Evolutionary conservation across 164 flowering plant genomes (phyloP).

Genomic region (Vitis amurensis): DNA sequence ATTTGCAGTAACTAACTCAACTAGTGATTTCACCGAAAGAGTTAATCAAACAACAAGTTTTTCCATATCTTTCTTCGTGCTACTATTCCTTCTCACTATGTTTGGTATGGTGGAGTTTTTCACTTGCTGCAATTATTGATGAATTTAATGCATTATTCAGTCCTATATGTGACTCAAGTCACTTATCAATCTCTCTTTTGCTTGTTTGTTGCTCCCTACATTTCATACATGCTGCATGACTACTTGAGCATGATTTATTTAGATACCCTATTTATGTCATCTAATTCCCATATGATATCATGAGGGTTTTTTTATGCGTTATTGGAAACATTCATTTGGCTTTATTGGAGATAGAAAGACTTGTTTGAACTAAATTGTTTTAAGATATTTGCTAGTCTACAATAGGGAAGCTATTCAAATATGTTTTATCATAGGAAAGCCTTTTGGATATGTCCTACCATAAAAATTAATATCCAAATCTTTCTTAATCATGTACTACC

Average conservation of each 20-base stretch:
- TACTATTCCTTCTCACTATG: background rate
- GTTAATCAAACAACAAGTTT: conserved; percentile 58
- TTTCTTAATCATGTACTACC: too few species aligned
- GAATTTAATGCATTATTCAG: too few species aligned
- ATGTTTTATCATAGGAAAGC: background rate
- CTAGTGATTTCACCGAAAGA: conserved; percentile 36
- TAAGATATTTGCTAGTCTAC: background rate
- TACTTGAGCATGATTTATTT: too few species aligned
- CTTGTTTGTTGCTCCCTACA: too few species aligned
- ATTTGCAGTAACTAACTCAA: conserved; percentile 38
- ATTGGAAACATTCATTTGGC: background rate
- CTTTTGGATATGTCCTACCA: too few species aligned
- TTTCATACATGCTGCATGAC: too few species aligned
- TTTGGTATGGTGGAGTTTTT: background rate
- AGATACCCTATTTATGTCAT: background rate
- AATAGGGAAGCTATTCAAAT: too few species aligned
- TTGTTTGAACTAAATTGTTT: background rate
- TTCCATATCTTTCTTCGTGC: background rate
- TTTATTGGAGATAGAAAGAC: background rate
- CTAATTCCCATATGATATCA: background rate
- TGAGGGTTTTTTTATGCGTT: too few species aligned
- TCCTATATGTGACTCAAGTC: too few species aligned
- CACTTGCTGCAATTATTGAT: background rate
- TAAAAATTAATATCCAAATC: too few species aligned
- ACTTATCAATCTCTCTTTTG: too few species aligned